phyloP scores from a whole-genome alignment of 2,329 filamentous ascomycete genomes.

The Stagonosporopsis tanaceti region DNA sequence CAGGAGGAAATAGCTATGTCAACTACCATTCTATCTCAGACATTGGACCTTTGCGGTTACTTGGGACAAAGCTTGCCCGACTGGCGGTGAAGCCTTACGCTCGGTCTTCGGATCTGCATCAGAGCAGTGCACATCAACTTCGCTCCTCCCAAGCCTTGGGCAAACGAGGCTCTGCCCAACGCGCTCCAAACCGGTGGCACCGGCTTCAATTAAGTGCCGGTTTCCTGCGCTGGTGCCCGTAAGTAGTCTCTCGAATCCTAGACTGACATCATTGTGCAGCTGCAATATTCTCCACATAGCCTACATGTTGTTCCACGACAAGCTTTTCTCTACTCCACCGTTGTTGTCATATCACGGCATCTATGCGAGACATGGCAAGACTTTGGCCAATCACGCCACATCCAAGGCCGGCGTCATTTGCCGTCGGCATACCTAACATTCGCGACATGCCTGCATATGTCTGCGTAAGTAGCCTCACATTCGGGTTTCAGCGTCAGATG shows the following conservation, averaged over 20 bases:
- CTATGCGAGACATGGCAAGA: slow-evolving; percentile 1
- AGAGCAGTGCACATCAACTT: slow-evolving; percentile 1
- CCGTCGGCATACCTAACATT: neutral
- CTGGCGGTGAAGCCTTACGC: slow-evolving; percentile 21
- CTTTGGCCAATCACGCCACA: slow-evolving; percentile 1
- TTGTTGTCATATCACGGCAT: slow-evolving; percentile 12
- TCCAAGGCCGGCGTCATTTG: neutral
- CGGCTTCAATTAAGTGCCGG: slow-evolving; percentile 7
- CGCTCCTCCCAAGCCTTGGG: neutral
- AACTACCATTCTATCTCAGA: neutral
- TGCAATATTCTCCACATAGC: slow-evolving; percentile 12
- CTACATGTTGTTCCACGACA: slow-evolving; percentile 3
- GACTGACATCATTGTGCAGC: slow-evolving; percentile 21
- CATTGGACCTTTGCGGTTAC: neutral
- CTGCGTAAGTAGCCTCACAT: neutral
- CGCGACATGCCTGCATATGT: neutral
- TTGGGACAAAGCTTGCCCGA: slow-evolving; percentile 4
- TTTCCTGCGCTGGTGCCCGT: slow-evolving; percentile 5
- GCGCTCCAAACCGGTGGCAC: neutral
- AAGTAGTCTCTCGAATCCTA: neutral
- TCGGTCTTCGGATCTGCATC: neutral
- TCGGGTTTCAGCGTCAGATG: neutral
- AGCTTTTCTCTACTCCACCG: slow-evolving; percentile 7
- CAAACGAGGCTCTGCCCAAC: slow-evolving; percentile 6
- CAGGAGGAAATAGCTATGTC: neutral